Evolutionary conservation across 2,329 filamentous ascomycete genomes (phyloP), one percentile per base, ranked within the genome.

Genomic region (Neoarthrinium moseri): DNA sequence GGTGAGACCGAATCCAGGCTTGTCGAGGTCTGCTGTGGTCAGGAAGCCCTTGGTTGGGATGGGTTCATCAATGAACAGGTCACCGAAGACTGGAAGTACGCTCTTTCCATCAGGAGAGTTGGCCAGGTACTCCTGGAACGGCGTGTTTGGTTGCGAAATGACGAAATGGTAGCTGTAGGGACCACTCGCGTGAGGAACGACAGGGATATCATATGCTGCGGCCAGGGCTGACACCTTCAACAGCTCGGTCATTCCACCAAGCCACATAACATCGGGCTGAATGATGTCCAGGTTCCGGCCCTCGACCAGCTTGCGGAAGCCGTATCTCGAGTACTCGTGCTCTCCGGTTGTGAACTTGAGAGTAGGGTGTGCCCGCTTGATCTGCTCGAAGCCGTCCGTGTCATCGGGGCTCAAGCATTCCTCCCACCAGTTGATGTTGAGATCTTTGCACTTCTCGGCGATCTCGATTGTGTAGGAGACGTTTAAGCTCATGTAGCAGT

Each of bases 131-230:
- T 96, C 91, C 67, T 96, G 91, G 78, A 96, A 96, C 5, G 91
- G 91, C 12, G 87, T 89, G 71, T 96, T 95, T 52, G 89, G 83
- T 69, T 96, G 91, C 35, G 90, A 95, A 50, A 96, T 86, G 54
- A 96, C 91, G 63, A 95, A 96, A 70, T 96, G 91, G 70, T 96
- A 96, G 60, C 89, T 94, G 73, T 96, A 96, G 3, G 91, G 89
- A 1, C 91, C 91, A 51, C 87, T 94, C 35, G 91, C 91, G 63
- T 96, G 91, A n/a, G 91, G 91, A 12, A 96, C 89, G 13, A 96
- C 91, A 11, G 91, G 91, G 49, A 96, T 87, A 61, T 96, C 91
- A 68, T 96, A 96, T 18, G 91, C 91, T 4, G 91, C 83, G 4
- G 91, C 91, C 81, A 95, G 86, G 44, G 91, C 87, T 13, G 90